phyloP scores from a whole-genome alignment of 306 rosid species.

The Fragaria nilgerrensis region DNA sequence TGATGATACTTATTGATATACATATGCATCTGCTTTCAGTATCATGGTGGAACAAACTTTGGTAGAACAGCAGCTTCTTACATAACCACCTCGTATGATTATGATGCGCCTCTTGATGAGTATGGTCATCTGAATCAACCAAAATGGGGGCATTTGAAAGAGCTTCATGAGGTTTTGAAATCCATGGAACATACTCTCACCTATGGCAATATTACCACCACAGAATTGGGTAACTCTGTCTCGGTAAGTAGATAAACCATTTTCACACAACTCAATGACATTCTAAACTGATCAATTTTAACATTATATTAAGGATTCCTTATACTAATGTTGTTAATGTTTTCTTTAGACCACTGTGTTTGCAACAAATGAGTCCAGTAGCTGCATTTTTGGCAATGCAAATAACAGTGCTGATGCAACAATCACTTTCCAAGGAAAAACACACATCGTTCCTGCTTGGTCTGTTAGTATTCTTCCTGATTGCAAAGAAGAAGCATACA shows the following conservation, averaged over 20 bases:
- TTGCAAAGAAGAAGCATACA: slow-evolving; percentile 42
- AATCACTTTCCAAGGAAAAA: slow-evolving; percentile 32
- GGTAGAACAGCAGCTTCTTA: slow-evolving; percentile 60
- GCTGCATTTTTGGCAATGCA: slow-evolving; percentile 48
- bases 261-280: background rate
- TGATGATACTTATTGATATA: background rate
- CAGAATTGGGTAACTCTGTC: slow-evolving; percentile 39
- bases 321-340: background rate
- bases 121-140: slow-evolving; percentile 54
- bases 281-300: background rate
- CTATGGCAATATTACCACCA: slow-evolving; percentile 28
- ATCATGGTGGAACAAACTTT: slow-evolving; percentile 65
- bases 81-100: slow-evolving; percentile 53
- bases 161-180: slow-evolving; percentile 41
- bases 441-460: slow-evolving; percentile 52
- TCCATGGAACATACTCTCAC: slow-evolving; percentile 46
- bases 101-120: slow-evolving; percentile 66
- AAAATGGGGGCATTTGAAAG: slow-evolving; percentile 56
- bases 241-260: slow-evolving; percentile 25
- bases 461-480: slow-evolving; percentile 60
- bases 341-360: slow-evolving; percentile 40
- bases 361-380: slow-evolving; percentile 31
- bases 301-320: no score
- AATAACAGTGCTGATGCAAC: slow-evolving; percentile 41
- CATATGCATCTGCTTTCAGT: slow-evolving; percentile 19